phyloP scores from a whole-genome alignment of 1,284 basidiomycete species.

The Tilletia caries region DNA sequence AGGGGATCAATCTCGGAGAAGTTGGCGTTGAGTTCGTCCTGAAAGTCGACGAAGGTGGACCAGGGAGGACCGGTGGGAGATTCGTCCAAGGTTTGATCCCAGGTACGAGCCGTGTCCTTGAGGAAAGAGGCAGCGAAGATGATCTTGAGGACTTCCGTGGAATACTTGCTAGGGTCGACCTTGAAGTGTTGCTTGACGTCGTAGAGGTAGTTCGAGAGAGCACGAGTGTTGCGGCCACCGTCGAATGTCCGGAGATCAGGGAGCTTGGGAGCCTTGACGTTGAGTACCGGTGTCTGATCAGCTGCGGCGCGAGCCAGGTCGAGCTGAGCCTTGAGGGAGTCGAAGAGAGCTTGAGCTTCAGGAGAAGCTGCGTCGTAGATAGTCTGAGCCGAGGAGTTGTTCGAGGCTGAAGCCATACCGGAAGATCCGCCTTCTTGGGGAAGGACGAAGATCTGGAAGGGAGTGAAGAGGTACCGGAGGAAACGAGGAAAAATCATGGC shows the following conservation, averaged over 20 bases:
- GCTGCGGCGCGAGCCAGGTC: neutral
- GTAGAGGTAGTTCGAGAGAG: conserved; percentile 6
- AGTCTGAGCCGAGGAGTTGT: neutral
- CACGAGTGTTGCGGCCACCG: neutral
- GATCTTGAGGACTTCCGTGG: conserved; percentile 13
- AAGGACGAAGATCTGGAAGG: neutral
- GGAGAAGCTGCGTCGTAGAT: neutral
- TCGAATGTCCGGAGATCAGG: neutral
- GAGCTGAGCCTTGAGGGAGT: neutral
- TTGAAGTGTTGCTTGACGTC: conserved; percentile 13
- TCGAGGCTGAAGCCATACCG: neutral
- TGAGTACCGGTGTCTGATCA: neutral
- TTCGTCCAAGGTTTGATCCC: conserved; percentile 9
- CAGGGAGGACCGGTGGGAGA: neutral
- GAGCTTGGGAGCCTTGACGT: conserved; percentile 1
- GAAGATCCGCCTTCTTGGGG: neutral
- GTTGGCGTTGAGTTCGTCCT: neutral
- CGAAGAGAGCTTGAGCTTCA: neutral
- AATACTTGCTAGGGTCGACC: neutral
- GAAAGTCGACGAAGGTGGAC: neutral
- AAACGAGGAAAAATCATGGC: neutral
- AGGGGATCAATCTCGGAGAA: neutral
- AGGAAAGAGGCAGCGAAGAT: conserved; percentile 5
- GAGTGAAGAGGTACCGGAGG: neutral
- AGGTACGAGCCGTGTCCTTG: neutral